phyloP scores from a whole-genome alignment of 331 rosid genomes.

The Rhamnella rubrinervis region DNA sequence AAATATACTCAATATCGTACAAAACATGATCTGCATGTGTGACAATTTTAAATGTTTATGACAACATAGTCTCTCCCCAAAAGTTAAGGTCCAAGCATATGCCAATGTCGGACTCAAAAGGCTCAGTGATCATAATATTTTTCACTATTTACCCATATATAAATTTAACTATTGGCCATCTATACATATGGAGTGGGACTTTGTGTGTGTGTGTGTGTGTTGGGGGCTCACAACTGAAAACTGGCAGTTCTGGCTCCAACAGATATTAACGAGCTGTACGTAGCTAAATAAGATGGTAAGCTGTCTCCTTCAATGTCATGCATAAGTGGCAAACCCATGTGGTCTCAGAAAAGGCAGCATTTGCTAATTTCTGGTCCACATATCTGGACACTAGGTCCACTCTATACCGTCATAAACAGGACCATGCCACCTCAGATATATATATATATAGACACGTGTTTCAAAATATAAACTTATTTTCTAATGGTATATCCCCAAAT shows the following conservation, averaged over 20 bases:
- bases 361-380: slow-evolving; percentile 57
- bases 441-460: background rate
- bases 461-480: background rate
- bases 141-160: no score
- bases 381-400: slow-evolving; percentile 37
- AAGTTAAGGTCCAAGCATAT: no score
- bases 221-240: slow-evolving; percentile 7
- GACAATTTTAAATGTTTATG: no score
- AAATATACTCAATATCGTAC: no score
- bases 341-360: slow-evolving; percentile 71
- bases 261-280: background rate
- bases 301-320: slow-evolving; percentile 51
- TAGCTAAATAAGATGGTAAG: slow-evolving; percentile 40
- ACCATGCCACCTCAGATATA: slow-evolving; percentile 16
- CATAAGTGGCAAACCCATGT: slow-evolving; percentile 64
- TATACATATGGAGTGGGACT: no score
- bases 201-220: background rate
- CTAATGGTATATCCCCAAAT: no score
- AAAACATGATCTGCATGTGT: no score
- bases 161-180: no score
- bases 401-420: slow-evolving; percentile 37
- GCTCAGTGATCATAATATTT: no score
- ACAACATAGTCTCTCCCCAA: no score
- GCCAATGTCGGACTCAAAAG: no score
- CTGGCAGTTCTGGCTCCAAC: background rate